Evolutionary conservation across 192 early-diverging fungal genomes (phyloP), one percentile per base, ranked within the genome.

Genomic region (Entophlyctis helioformis): DNA sequence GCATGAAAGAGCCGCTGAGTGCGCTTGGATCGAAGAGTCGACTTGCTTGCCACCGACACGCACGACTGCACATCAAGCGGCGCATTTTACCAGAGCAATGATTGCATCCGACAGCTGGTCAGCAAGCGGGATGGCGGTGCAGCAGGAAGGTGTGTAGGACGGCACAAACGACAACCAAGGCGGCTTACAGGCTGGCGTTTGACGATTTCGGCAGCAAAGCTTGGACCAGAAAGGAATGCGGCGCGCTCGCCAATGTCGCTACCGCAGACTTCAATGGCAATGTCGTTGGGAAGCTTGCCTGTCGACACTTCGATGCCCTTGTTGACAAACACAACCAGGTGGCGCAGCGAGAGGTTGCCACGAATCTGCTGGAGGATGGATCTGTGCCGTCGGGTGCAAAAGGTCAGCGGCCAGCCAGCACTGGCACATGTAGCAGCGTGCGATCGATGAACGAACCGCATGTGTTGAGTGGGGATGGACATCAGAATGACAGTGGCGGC

Each of bases 291-390:
- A 25, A 73, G 56, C 27, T 34, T 37, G 8, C 38, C 32, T 3
- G 67, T 44, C 12, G 44, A n/a, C 26, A 53, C 60, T 42, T 73
- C 71, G 29, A 73, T 73, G 22, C 71, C 71, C 50, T 73, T 73
- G 59, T 73, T 73, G 41, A 67, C 60, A 44, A 69, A 69, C 39
- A 73, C 69, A 12, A 71, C 46, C 21, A 73, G 60, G 39, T 73
- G 67, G 37, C 53, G 21, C 7, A 36, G 23, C 3, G 39, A 39
- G 22, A 72, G 15, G 42, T 43, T 48, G 9, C 56, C 62, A 35
- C 69, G 66, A 23, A 70, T 38, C 15, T 28, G 21, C 22, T 26
- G 31, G 7, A 70, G 50, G 25, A 67, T 49, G n/a, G 44, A 40
- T 20, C 60, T 64, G 24, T 15, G 3, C 7, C 22, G 23, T 1